Evolutionary conservation across 305 asterid genomes (phyloP).

Genomic region (Rubia balearica): DNA sequence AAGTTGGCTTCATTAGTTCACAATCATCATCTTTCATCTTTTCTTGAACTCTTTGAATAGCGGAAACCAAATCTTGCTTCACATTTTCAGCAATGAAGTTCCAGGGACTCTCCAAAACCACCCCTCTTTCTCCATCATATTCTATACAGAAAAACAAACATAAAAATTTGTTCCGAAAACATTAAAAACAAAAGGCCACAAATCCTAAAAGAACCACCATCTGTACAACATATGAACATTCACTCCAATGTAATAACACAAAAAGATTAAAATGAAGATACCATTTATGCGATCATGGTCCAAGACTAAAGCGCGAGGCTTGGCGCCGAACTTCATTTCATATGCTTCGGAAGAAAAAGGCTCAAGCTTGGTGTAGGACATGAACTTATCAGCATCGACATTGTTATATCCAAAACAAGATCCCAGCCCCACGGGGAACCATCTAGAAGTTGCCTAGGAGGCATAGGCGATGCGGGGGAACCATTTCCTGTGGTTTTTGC

Average conservation of each 20-base stretch:
- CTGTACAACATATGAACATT: not conserved
- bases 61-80: conserved; percentile 33
- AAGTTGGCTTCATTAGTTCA: conserved; percentile 27
- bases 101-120: conserved; percentile 33
- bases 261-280: conserved; percentile 1
- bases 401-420: not conserved
- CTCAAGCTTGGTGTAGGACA: conserved; percentile 23
- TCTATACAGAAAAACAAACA: conserved; percentile 17
- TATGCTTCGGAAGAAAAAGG: conserved; percentile 25
- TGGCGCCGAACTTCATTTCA: conserved; percentile 26
- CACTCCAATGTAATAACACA: not conserved
- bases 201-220: not conserved
- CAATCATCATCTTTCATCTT: conserved; percentile 23
- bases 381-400: conserved; percentile 14
- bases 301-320: conserved; percentile 30
- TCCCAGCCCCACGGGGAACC: conserved; percentile 40
- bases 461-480: conserved; percentile 19
- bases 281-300: conserved; percentile 21
- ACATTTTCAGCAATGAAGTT: conserved; percentile 26
- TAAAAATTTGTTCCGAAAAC: too few relatives aligned
- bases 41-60: conserved; percentile 29
- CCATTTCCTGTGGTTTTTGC: not conserved
- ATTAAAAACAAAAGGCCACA: too few relatives aligned
- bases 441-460: conserved; percentile 25
- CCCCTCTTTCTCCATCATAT: conserved; percentile 16